Evolutionary conservation across 768 basidiomycete genomes (phyloP).

Genomic region (Mycena vulgaris): DNA sequence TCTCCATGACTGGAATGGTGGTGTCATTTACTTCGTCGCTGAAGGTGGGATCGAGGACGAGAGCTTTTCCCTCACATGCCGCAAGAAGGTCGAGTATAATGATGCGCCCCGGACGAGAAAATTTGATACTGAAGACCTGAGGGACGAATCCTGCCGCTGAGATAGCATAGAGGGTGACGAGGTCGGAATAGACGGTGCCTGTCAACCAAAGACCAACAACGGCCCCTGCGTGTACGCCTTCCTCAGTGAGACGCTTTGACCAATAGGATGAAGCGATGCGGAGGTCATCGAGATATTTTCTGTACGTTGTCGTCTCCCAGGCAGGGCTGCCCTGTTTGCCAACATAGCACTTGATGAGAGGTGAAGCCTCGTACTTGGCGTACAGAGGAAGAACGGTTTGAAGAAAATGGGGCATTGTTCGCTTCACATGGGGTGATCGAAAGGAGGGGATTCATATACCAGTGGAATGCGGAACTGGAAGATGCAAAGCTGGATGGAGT

Average conservation of each 20-base stretch:
- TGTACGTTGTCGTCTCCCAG: background rate
- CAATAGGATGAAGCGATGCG: background rate
- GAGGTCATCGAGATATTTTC: background rate
- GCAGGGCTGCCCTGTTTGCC: background rate
- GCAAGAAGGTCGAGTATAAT: background rate
- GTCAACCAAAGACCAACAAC: slow-evolving; percentile 8
- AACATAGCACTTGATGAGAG: background rate
- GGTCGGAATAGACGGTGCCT: background rate
- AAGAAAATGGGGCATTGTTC: background rate
- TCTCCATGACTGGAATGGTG: background rate
- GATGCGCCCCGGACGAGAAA: background rate
- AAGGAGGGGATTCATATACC: too few relatives aligned
- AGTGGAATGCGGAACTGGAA: too few relatives aligned
- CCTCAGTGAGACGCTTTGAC: background rate
- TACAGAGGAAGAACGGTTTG: background rate
- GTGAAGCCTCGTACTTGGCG: background rate
- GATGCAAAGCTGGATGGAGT: too few relatives aligned
- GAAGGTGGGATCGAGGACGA: slow-evolving; percentile 12
- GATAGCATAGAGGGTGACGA: background rate
- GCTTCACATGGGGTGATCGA: too few relatives aligned
- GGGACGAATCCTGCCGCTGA: slow-evolving; percentile 42
- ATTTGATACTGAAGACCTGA: slow-evolving; percentile 38
- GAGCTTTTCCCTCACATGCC: background rate
- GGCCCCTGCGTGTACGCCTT: background rate
- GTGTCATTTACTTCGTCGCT: background rate